Evolutionary conservation across 495 filamentous ascomycete species (phyloP).

Genomic region (Lindgomyces ingoldianus): DNA sequence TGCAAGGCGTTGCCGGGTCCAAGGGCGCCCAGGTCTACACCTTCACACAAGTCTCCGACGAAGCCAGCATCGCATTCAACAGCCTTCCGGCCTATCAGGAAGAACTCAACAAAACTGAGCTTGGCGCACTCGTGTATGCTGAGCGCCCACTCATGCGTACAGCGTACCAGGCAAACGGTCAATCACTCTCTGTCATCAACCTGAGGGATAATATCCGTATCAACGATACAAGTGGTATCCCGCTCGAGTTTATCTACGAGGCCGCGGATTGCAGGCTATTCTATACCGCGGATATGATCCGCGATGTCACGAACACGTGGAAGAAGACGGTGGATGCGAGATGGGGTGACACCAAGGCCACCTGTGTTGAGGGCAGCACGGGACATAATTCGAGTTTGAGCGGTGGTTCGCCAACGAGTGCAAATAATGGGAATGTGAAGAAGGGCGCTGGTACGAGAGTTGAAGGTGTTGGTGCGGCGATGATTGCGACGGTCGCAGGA

Average conservation of each 20-base stretch:
- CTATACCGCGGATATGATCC: conserved; percentile 30
- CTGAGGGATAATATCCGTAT: conserved; percentile 31
- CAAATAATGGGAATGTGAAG: not conserved
- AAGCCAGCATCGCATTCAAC: conserved; percentile 8
- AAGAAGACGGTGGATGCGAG: conserved; percentile 31
- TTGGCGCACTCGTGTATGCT: conserved; percentile 21
- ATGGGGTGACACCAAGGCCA: conserved; percentile 31
- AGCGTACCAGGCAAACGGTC: conserved; percentile 4
- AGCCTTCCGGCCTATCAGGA: conserved; percentile 4
- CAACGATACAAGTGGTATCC: conserved; percentile 22
- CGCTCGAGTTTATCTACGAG: conserved; percentile 37
- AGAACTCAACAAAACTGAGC: conserved; percentile 30
- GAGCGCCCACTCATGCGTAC: conserved; percentile 20
- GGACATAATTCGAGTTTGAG: conserved; percentile 6
- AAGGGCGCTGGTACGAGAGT: not conserved
- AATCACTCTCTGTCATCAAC: conserved; percentile 25
- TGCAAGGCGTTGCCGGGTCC: conserved; percentile 35
- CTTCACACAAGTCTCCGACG: conserved; percentile 13
- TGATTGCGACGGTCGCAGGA: not conserved
- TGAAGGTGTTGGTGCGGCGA: not conserved
- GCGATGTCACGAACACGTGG: conserved; percentile 27
- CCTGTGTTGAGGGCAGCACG: conserved; percentile 32
- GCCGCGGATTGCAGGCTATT: conserved; percentile 38
- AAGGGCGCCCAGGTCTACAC: conserved; percentile 32
- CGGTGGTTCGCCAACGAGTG: conserved; percentile 5